Conservation (phyloP, 257 asterid genomes). For the Nicotiana knightiana region DNA sequence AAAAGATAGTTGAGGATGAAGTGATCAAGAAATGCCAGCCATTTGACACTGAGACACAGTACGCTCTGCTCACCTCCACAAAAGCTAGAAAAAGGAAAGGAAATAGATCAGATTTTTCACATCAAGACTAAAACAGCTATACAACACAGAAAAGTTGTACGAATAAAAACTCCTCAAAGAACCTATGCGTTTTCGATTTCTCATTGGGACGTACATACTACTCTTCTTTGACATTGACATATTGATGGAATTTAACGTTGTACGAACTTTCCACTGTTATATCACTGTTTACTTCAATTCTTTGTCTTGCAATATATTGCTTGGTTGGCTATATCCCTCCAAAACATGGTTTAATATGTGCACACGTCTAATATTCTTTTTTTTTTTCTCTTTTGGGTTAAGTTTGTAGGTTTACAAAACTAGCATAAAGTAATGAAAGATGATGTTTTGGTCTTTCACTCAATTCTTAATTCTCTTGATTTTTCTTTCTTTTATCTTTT, state of each 20-base stretch:
- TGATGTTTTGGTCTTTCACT: constrained; percentile 18
- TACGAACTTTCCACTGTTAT: constrained; percentile 26
- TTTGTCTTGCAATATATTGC: not conserved
- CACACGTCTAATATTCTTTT: not conserved
- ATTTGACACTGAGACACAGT: not conserved
- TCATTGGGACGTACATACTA: constrained; percentile 28
- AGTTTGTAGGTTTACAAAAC: constrained; percentile 32
- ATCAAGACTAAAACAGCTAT: not conserved
- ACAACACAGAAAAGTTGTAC: not conserved
- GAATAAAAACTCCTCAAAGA: not conserved
- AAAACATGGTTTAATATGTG: not conserved
- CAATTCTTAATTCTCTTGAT: not conserved
- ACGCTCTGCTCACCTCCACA: not conserved
- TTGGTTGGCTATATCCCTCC: not conserved
- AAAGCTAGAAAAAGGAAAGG: not conserved
- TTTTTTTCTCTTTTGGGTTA: constrained; percentile 8
- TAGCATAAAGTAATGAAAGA: constrained; percentile 22
- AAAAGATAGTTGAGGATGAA: not conserved
- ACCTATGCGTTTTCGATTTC: constrained; percentile 37
- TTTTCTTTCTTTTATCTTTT: constrained; percentile 5
- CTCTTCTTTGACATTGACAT: not conserved
- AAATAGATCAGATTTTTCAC: not conserved
- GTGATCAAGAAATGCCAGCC: not conserved
- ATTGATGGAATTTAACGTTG: constrained; percentile 29
- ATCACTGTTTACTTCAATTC: not conserved